Evolutionary conservation across 768 basidiomycete species (phyloP).

Genomic region (Naematelia encephala): DNA sequence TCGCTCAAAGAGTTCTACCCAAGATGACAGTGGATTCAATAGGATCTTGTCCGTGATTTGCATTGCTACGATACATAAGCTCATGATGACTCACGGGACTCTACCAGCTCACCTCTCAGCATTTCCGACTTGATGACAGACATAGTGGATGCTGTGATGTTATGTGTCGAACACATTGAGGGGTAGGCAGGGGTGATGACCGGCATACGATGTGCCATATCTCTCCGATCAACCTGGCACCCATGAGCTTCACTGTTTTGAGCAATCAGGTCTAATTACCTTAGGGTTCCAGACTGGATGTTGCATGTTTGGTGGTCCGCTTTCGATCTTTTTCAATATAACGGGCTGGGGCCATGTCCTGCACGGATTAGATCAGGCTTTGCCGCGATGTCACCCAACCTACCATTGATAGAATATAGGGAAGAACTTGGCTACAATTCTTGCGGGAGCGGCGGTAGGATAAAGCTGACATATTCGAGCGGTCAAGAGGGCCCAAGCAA

Average conservation of each 20-base stretch:
- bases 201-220: constrained; percentile 86
- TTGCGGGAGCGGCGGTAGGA: constrained; percentile 88
- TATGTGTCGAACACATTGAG: constrained; percentile 98
- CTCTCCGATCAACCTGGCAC: constrained; percentile 35
- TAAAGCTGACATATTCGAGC: constrained; percentile 98
- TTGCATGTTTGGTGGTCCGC: constrained; percentile 84
- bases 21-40: constrained; percentile 66
- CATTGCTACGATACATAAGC: constrained; percentile 60
- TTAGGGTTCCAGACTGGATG: constrained; percentile 88
- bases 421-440: constrained; percentile 96
- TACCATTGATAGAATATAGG: constrained; percentile 98
- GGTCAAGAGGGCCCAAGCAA: constrained; percentile 98
- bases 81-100: not conserved
- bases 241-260: not conserved
- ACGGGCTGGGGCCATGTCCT: constrained; percentile 99
- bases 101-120: constrained; percentile 64
- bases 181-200: constrained; percentile 99
- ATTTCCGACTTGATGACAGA: constrained; percentile 95
- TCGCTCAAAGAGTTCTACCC: constrained; percentile 91
- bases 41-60: constrained; percentile 92
- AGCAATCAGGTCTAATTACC: constrained; percentile 52
- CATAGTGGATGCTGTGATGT: constrained; percentile 91
- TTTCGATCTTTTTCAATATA: constrained; percentile 93
- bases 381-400: constrained; percentile 43
- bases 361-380: constrained; percentile 15